Evolutionary conservation across 192 early-diverging fungal species (phyloP).

Genomic region (Neocallimastix lanati): DNA sequence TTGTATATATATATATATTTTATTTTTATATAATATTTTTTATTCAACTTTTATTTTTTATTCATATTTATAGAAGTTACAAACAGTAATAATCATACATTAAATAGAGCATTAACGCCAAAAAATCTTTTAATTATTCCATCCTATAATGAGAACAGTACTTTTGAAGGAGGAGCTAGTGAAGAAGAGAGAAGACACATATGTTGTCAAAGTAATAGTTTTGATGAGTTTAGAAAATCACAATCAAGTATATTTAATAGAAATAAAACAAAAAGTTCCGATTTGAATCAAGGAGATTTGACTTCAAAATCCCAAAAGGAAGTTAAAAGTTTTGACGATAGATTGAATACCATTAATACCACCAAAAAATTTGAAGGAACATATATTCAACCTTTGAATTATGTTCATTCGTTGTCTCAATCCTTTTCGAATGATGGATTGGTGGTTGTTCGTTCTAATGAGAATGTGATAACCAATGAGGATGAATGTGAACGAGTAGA

Average conservation of each 20-base stretch:
- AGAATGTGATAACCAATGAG: not conserved
- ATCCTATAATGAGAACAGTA: not conserved
- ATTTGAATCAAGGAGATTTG: not conserved
- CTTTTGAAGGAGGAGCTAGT: not conserved
- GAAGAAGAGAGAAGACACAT: not conserved
- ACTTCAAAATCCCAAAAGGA: not conserved
- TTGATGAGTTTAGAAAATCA: no score
- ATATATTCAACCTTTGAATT: not conserved
- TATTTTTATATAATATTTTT: no score
- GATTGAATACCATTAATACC: no score
- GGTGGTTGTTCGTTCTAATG: not conserved
- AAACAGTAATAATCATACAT: no score
- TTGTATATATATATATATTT: no score
- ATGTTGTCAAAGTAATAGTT: no score
- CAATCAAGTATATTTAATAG: not conserved
- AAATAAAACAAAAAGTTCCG: not conserved
- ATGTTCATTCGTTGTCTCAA: not conserved
- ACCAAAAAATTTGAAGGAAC: no score
- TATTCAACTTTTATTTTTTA: no score
- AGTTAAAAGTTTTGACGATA: not conserved
- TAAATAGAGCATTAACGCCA: no score
- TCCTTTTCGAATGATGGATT: not conserved
- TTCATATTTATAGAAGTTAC: no score
- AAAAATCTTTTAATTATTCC: not conserved
- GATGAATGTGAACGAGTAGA: not conserved